Percentiles rank a stretch among this genome's conserved stretches.
Conservation (phyloP, 352 stramenopile species). For the Phytophthora meadii region DNA sequence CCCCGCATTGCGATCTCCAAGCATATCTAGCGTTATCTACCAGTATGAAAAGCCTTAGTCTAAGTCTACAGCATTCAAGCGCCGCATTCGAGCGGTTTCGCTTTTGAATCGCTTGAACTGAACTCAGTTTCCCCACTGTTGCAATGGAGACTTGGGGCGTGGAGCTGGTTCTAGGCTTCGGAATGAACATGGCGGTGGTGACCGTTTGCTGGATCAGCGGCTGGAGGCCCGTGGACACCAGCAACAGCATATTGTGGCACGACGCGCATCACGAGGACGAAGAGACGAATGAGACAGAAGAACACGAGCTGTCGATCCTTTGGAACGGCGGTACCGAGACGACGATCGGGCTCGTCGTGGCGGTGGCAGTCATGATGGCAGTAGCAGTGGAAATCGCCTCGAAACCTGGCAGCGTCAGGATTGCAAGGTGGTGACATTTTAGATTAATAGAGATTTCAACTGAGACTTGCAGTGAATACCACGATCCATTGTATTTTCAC, state of each 20-base stretch:
- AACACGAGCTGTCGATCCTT: slow-evolving; percentile 9
- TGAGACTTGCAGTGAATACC: too few species aligned
- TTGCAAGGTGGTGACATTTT: slow-evolving; percentile 16
- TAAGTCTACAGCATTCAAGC: slow-evolving; percentile 1
- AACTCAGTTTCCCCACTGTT: not conserved
- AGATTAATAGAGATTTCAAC: not conserved
- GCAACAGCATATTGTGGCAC: slow-evolving; percentile 26
- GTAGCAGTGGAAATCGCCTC: slow-evolving; percentile 28
- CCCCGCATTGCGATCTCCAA: slow-evolving; percentile 5
- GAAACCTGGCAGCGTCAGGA: slow-evolving; percentile 7
- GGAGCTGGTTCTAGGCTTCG: slow-evolving; percentile 22
- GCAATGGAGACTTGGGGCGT: slow-evolving; percentile 27
- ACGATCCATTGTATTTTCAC: slow-evolving; percentile 10
- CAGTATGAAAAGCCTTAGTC: too few species aligned
- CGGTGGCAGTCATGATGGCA: slow-evolving; percentile 29
- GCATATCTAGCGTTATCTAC: not conserved
- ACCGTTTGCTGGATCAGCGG: slow-evolving; percentile 24
- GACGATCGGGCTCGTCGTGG: slow-evolving; percentile 26
- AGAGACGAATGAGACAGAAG: slow-evolving; percentile 5
- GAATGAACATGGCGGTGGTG: slow-evolving; percentile 23
- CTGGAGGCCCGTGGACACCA: slow-evolving; percentile 22
- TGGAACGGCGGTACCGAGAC: slow-evolving; percentile 34
- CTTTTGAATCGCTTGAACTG: not conserved
- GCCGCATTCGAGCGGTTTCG: slow-evolving; percentile 16
- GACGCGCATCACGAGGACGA: slow-evolving; percentile 10